Conservation (phyloP, 257 asterid genomes). For the Lantana camara region DNA sequence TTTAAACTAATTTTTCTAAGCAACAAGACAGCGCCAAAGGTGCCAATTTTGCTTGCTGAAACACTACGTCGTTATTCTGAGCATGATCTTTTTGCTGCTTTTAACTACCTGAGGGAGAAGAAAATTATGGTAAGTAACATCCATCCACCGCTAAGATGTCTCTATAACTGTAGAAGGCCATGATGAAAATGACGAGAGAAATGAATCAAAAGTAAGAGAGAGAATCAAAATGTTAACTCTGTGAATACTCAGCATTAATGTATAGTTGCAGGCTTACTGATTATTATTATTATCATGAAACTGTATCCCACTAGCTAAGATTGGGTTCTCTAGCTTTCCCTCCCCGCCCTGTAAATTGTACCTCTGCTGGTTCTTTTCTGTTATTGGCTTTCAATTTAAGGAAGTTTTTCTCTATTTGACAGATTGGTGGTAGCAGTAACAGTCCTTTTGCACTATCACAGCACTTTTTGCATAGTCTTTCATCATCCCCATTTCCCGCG, state of each 20-base stretch:
- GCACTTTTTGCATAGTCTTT: conserved; percentile 68
- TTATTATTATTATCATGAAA: neutral
- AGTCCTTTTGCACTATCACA: conserved; percentile 78
- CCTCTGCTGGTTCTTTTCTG: neutral
- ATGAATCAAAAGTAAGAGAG: neutral
- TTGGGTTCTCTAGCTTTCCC: neutral
- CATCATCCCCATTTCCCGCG: conserved; percentile 63
- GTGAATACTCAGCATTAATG: neutral
- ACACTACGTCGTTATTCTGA: conserved; percentile 92
- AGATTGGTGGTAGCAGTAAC: conserved; percentile 80
- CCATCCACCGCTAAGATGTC: conserved; percentile 19
- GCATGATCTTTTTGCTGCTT: conserved; percentile 96
- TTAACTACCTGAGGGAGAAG: conserved; percentile 86
- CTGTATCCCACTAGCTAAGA: neutral
- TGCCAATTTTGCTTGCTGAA: conserved; percentile 74
- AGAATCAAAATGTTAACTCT: conserved; percentile 10
- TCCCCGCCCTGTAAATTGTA: neutral
- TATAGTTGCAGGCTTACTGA: neutral
- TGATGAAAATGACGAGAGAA: conserved; percentile 15
- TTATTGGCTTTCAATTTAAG: conserved; percentile 13
- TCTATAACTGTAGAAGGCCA: conserved; percentile 13
- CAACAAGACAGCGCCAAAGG: conserved; percentile 73
- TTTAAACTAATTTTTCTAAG: conserved; percentile 88
- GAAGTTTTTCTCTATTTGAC: conserved; percentile 38
- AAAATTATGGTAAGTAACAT: conserved; percentile 70